Conservation (phyloP, 2,329 filamentous ascomycete species). For the Ustulina deusta region DNA sequence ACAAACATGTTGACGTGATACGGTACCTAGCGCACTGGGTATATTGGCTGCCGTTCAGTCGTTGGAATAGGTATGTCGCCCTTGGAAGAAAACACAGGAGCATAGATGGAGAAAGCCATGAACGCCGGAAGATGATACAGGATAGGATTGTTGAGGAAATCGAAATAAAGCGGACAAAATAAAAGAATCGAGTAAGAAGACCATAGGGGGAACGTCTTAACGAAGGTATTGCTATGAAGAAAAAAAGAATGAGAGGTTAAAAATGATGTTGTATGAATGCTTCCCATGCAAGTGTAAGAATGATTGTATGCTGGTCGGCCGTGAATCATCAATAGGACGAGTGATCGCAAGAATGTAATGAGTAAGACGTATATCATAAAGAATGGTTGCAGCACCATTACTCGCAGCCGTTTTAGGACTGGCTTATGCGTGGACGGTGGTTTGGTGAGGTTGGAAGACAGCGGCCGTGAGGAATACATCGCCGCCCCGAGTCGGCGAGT, state of each 20-base stretch:
- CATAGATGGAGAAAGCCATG: neutral
- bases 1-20: constrained; percentile 41
- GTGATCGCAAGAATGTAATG: constrained; percentile 30
- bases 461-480: constrained; percentile 62
- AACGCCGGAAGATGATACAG: constrained; percentile 31
- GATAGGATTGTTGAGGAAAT: neutral
- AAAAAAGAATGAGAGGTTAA: constrained; percentile 15
- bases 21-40: constrained; percentile 50
- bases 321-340: constrained; percentile 47
- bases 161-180: neutral
- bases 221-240: constrained; percentile 1
- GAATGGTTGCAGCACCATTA: neutral
- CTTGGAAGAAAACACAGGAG: constrained; percentile 19
- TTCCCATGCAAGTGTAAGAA: constrained; percentile 39
- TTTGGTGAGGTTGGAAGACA: constrained; percentile 59
- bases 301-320: constrained; percentile 45
- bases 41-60: constrained; percentile 49
- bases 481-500: constrained; percentile 47
- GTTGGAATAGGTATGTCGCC: constrained; percentile 4
- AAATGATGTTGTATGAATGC: constrained; percentile 30
- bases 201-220: neutral
- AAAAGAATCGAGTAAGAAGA: constrained; percentile 2
- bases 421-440: constrained; percentile 32
- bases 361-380: constrained; percentile 34
- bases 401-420: constrained; percentile 8